Percentiles rank a stretch among this genome's conserved stretches.
Evolutionary conservation across 2,329 filamentous ascomycete species (phyloP).

Genomic region (Plectosphaerella sp.): DNA sequence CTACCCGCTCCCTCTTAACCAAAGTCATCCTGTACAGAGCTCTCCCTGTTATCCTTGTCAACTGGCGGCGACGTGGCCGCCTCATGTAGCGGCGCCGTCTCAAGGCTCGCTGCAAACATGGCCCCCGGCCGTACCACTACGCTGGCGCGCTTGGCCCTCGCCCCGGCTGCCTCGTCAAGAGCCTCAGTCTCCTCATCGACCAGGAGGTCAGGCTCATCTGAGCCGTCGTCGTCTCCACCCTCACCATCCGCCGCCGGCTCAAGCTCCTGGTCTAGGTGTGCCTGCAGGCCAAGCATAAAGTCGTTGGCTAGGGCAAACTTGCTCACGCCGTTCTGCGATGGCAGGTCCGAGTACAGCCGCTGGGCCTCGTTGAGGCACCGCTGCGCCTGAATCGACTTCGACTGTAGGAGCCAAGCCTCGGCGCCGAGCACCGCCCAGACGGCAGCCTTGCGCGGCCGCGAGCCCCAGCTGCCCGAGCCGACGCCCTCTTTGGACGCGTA

Average conservation of each 20-base stretch:
- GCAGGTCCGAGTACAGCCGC: slow-evolving; percentile 46
- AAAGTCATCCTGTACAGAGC: slow-evolving; percentile 13
- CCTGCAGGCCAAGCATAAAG: slow-evolving; percentile 48
- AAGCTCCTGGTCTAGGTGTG: slow-evolving; percentile 42
- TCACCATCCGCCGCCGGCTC: slow-evolving; percentile 19
- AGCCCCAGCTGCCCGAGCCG: slow-evolving; percentile 58
- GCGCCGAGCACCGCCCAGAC: slow-evolving; percentile 83
- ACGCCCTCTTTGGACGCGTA: slow-evolving; percentile 70
- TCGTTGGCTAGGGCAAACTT: slow-evolving; percentile 46
- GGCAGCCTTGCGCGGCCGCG: slow-evolving; percentile 76
- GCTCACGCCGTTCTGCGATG: slow-evolving; percentile 45
- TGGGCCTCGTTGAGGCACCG: slow-evolving; percentile 69
- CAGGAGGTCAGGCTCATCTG: slow-evolving; percentile 32
- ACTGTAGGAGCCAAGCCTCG: slow-evolving; percentile 76
- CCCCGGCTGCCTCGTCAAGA: slow-evolving; percentile 29
- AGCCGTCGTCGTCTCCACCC: slow-evolving; percentile 18
- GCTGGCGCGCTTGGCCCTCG: slow-evolving; percentile 50
- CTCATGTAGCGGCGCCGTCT: slow-evolving; percentile 43
- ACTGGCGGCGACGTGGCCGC: background rate
- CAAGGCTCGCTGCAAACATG: slow-evolving; percentile 31
- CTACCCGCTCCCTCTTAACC: slow-evolving; percentile 3
- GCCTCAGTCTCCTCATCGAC: slow-evolving; percentile 52
- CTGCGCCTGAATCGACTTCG: slow-evolving; percentile 74
- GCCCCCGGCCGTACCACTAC: slow-evolving; percentile 39
- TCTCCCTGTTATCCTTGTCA: slow-evolving; percentile 7